Conservation (phyloP, 2,329 filamentous ascomycete species). For the Esteya vermicola region DNA sequence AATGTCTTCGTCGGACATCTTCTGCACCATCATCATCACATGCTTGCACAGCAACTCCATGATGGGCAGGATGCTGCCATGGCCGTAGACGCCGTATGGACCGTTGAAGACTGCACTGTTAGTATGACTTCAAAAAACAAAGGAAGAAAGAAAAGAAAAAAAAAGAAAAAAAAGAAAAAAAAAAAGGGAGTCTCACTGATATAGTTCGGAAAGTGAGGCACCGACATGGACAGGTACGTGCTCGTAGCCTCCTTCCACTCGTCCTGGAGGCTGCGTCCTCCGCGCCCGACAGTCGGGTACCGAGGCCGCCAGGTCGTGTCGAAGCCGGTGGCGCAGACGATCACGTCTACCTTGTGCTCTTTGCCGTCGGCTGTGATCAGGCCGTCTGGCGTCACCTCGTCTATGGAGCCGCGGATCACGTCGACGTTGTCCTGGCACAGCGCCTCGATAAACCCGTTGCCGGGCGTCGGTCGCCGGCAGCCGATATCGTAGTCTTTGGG, state of each 20-base stretch:
- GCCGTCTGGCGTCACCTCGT: constrained; percentile 28
- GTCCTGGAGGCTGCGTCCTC: constrained; percentile 31
- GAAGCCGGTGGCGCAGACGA: constrained; percentile 43
- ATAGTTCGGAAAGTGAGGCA: constrained; percentile 36
- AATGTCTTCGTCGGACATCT: constrained; percentile 4
- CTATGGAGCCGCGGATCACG: constrained; percentile 29
- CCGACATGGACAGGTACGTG: constrained; percentile 36
- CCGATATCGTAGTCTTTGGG: constrained; percentile 29
- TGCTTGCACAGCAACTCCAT: constrained; percentile 31
- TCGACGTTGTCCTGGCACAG: constrained; percentile 30
- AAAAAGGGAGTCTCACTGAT: no score
- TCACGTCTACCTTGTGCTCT: constrained; percentile 34
- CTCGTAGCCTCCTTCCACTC: constrained; percentile 26
- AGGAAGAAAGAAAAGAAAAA: not conserved
- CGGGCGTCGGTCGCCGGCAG: constrained; percentile 33
- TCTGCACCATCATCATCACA: constrained; percentile 31
- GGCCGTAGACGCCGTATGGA: constrained; percentile 32
- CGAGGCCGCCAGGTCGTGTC: constrained; percentile 35
- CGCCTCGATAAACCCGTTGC: constrained; percentile 32
- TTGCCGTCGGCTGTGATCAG: constrained; percentile 29
- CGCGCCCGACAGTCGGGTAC: constrained; percentile 31
- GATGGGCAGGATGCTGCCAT: constrained; percentile 34
- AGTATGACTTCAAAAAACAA: not conserved
- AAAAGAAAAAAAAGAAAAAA: no score
- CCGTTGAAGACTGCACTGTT: constrained; percentile 26